Evolutionary conservation across 2,329 filamentous ascomycete species (phyloP), one percentile per base, ranked within the genome.

Genomic region (Diaporthe citri): DNA sequence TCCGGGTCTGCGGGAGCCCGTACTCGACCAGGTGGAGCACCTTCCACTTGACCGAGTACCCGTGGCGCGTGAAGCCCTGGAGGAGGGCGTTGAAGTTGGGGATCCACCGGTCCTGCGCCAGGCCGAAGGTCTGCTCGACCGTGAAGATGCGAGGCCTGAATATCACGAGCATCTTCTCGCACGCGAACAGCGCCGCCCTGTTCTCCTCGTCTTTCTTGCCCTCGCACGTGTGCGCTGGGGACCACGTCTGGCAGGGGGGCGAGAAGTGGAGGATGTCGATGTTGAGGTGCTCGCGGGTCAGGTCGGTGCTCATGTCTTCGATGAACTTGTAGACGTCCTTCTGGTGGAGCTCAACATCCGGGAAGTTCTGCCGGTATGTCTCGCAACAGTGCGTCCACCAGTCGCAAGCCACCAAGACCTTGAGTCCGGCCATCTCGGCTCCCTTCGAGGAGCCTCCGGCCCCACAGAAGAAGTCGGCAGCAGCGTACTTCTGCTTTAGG

Each of bases 211-310:
- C 92, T 31, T 91, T 87, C 9, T 85, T 85, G 0, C 89, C 88
- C 0, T 82, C 78, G 0, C 87, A 81, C 0, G 94, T 96, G 75
- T 97, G 92, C 0, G 92, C 93, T 0, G 91, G 90, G 0, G 94
- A 96, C 81, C 92, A 96, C 2, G 89, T 90, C 78, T 96, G 94
- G 73, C 95, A 97, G 0, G 95, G 94, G 0, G 94, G 94, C 0
- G 93, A 95, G 0, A 95, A 83, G 77, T 97, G 95, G 0, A 94
- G 83, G 2, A 96, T 85, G 78, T 97, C 94, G 72, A 75, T 56
- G 0, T 93, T 89, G 5, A 85, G 85, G 12, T 71, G 77, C 3
- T 82, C 80, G 0, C 83, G 77, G 0, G 77, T 75, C 1, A 78
- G 60, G 7, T 79, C 75, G 1, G 79, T 79, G 0, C 76, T 74